Percentiles rank a stretch among this genome's conserved stretches.
Conservation (phyloP, 768 basidiomycete genomes). For the Pleurotus pulmonarius region DNA sequence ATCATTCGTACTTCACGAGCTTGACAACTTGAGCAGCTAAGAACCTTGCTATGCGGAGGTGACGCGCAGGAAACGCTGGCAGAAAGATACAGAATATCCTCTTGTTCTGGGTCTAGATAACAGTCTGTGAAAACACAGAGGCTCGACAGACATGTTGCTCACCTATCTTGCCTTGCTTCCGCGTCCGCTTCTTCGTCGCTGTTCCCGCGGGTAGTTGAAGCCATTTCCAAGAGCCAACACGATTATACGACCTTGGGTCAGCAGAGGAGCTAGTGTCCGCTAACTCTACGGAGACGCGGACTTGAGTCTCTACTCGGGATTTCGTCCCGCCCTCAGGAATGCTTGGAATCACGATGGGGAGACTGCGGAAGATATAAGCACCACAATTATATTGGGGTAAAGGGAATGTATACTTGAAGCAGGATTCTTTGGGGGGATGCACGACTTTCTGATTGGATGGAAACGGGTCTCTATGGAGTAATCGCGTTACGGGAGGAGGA, state of each 20-base stretch:
- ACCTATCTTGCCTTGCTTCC: conserved; percentile 85
- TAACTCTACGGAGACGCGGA: conserved; percentile 79
- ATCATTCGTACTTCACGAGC: conserved; percentile 65
- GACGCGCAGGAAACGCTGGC: conserved; percentile 80
- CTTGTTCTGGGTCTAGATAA: conserved; percentile 54
- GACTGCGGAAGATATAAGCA: conserved; percentile 33
- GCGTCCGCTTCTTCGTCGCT: conserved; percentile 78
- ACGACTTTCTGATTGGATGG: conserved; percentile 56
- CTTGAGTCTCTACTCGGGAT: conserved; percentile 93
- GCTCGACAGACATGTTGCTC: conserved; percentile 13
- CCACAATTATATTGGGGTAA: conserved; percentile 12
- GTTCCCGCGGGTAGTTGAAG: conserved; percentile 77
- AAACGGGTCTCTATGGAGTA: conserved; percentile 52
- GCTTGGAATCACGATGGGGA: conserved; percentile 79
- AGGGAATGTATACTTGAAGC: conserved; percentile 59
- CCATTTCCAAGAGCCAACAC: conserved; percentile 90
- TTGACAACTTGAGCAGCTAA: conserved; percentile 86
- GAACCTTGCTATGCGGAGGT: conserved; percentile 69
- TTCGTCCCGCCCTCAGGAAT: conserved; percentile 83
- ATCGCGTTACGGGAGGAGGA: conserved; percentile 60
- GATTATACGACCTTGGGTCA: conserved; percentile 65
- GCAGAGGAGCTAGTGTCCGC: conserved; percentile 63
- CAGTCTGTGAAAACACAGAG: conserved; percentile 8
- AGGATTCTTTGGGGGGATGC: conserved; percentile 68
- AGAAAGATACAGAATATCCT: conserved; percentile 69